phyloP scores from a whole-genome alignment of 1,284 basidiomycete genomes.

The Ustilago hordei region DNA sequence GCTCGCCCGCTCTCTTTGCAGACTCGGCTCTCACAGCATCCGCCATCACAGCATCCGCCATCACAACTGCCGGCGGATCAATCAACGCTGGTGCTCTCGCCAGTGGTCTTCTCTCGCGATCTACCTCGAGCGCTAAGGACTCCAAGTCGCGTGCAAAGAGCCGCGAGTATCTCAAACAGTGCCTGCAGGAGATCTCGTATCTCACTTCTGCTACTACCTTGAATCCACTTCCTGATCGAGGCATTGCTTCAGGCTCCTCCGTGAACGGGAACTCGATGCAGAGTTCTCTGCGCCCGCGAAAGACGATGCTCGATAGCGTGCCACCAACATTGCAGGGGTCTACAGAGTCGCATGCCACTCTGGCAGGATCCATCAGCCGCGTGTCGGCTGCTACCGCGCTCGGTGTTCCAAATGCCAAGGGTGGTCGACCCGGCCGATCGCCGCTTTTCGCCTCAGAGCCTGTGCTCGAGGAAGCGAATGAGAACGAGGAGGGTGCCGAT shows the following conservation, averaged over 20 bases:
- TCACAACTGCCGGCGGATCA: slow-evolving; percentile 22
- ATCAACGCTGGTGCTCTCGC: slow-evolving; percentile 31
- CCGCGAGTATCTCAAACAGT: slow-evolving; percentile 97
- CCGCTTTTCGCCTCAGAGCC: slow-evolving; percentile 51
- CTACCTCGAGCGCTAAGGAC: slow-evolving; percentile 76
- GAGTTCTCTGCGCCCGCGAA: slow-evolving; percentile 45
- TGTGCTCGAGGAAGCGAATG: slow-evolving; percentile 36
- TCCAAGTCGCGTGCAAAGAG: slow-evolving; percentile 93
- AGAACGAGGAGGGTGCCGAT: slow-evolving; percentile 20
- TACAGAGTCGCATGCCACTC: slow-evolving; percentile 32
- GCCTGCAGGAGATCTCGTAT: slow-evolving; percentile 97
- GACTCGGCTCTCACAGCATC: slow-evolving; percentile 28
- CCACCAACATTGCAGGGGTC: slow-evolving; percentile 32
- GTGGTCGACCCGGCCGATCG: slow-evolving; percentile 39
- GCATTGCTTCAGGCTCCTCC: slow-evolving; percentile 36
- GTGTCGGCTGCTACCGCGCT: slow-evolving; percentile 32
- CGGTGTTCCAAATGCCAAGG: slow-evolving; percentile 34
- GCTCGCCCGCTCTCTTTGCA: slow-evolving; percentile 50
- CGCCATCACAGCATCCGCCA: slow-evolving; percentile 23
- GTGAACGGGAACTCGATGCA: slow-evolving; percentile 28
- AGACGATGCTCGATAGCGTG: slow-evolving; percentile 55
- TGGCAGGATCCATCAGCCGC: slow-evolving; percentile 40
- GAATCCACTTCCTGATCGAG: slow-evolving; percentile 79
- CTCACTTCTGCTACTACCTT: slow-evolving; percentile 94
- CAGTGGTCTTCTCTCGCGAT: slow-evolving; percentile 35